phyloP scores from a whole-genome alignment of 2,329 filamentous ascomycete genomes.

The Pseudogymnoascus sp. region DNA sequence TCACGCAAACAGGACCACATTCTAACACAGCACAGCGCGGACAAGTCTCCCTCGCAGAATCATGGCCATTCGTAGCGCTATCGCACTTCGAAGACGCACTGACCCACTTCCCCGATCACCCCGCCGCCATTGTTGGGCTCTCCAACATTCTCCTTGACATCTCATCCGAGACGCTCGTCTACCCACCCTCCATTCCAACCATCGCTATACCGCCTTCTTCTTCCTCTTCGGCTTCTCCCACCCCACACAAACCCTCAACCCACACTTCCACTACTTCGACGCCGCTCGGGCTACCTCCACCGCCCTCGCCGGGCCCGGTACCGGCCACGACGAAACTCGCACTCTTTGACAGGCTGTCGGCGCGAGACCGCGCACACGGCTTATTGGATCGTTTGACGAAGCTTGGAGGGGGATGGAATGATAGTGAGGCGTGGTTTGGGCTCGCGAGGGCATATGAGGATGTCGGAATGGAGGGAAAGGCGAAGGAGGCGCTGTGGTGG shows the following conservation, averaged over 20 bases:
- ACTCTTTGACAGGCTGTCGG: constrained; percentile 63
- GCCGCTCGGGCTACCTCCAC: background rate
- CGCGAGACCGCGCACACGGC: constrained; percentile 79
- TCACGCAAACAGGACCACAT: background rate
- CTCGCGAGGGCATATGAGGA: constrained; percentile 82
- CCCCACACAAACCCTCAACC: background rate
- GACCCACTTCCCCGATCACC: constrained; percentile 69
- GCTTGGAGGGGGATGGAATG: constrained; percentile 80
- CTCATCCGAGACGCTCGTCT: constrained; percentile 60
- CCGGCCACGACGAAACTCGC: constrained; percentile 18
- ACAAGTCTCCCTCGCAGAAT: constrained; percentile 24
- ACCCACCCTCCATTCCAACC: constrained; percentile 38
- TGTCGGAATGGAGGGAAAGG: constrained; percentile 74
- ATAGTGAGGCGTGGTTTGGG: constrained; percentile 85
- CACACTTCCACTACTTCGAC: background rate
- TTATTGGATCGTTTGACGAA: constrained; percentile 77
- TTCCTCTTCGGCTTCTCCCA: constrained; percentile 22
- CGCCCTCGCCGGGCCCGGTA: background rate
- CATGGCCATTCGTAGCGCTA: constrained; percentile 56
- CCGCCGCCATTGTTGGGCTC: constrained; percentile 69
- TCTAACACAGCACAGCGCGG: constrained; percentile 29
- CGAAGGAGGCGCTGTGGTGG: constrained; percentile 94
- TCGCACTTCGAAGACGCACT: constrained; percentile 75
- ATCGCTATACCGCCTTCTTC: constrained; percentile 21
- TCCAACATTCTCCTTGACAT: constrained; percentile 81